Evolutionary conservation across 768 basidiomycete genomes (phyloP), one percentile per base, ranked within the genome.

Genomic region (Boletus tylopilopsis): DNA sequence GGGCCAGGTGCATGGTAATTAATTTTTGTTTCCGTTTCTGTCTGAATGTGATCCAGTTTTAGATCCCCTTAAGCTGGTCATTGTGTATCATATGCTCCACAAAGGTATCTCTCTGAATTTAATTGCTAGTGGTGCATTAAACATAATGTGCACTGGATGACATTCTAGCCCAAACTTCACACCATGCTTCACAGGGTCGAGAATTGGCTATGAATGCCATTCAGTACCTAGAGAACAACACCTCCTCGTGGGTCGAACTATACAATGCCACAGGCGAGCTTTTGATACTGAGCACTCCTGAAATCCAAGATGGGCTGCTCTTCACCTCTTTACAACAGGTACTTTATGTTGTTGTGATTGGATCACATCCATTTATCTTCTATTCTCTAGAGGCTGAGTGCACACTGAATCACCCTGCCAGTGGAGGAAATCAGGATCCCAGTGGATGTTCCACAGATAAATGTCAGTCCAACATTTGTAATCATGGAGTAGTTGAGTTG

Each of bases 371-470:
- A 25, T 34, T 70, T 61, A 41, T n/a, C n/a, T 41, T 25, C 72
- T 53, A 32, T 43, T 55, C 39, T 35, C 29, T n/a, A 68, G 67
- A 55, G 38, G 5, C 48, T 85, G 30, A n/a, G 70, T 69, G 21
- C 64, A 62, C 47, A 75, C 67, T 55, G 76, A 15, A 57, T 58
- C 47, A 6, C 51, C 59, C 39, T 64, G 60, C 19, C 60, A 71
- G 16, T 95, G 91, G 90, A 76, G 83, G 81, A 85, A 55, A 78
- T 94, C 37, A 76, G 74, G 49, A 90, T 94, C 40, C 90, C 91
- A 22, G 86, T 94, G 6, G 93, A 94, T 60, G 76, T 94, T 25
- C 93, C 93, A 58, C 72, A 72, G 49, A 85, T 90, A 77, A 82
- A 84, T 61, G 93, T 90, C 50, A 69, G 86, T 69, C 33, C 7